phyloP scores from a whole-genome alignment of 495 filamentous ascomycete species.

The Hyphodiscus hymeniophilus region DNA sequence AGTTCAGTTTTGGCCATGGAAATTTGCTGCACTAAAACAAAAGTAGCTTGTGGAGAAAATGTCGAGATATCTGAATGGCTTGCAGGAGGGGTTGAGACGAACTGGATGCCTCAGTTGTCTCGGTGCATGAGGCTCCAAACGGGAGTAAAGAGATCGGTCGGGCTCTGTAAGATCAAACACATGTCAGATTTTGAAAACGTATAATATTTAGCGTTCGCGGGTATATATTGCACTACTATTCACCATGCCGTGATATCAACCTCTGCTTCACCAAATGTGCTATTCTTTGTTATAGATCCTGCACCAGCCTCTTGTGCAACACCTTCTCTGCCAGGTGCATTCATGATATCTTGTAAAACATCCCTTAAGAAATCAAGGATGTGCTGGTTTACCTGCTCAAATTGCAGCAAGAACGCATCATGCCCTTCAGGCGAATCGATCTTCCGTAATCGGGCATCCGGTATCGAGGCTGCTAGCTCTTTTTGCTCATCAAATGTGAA shows the following conservation, averaged over 20 bases:
- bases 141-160: no score
- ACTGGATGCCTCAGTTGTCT: no score
- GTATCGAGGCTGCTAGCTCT: constrained; percentile 78
- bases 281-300: constrained; percentile 59
- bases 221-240: no score
- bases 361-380: constrained; percentile 78
- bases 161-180: no score
- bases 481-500: constrained; percentile 96
- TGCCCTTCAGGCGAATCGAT: constrained; percentile 94
- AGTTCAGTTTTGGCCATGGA: no score
- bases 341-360: constrained; percentile 81
- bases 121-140: no score
- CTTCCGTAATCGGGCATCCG: constrained; percentile 63
- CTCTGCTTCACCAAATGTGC: constrained; percentile 89
- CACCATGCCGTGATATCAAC: constrained; percentile 98
- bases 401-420: constrained; percentile 92
- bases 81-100: no score
- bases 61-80: no score
- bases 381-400: constrained; percentile 89
- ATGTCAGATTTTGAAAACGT: no score
- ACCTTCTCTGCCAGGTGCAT: constrained; percentile 38
- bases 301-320: constrained; percentile 37
- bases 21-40: no score
- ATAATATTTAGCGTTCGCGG: no score
- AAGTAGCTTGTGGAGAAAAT: no score